Evolutionary conservation across 2,329 filamentous ascomycete genomes (phyloP), one percentile per base, ranked within the genome.

Genomic region (Curvularia sp.): DNA sequence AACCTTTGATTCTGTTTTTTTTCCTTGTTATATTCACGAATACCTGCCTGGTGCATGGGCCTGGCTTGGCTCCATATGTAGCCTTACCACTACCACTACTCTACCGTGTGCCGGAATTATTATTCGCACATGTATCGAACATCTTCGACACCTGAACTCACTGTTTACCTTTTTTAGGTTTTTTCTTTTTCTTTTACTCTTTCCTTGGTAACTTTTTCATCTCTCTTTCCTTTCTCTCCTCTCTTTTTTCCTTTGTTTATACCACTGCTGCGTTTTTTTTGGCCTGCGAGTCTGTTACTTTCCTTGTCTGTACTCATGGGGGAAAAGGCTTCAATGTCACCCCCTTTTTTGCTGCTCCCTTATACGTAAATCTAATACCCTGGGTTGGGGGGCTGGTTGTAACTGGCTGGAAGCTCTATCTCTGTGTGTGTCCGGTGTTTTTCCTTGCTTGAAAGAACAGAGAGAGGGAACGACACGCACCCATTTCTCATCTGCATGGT

Each of bases 11-110:
- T 13, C 62, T 66, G 61, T 53, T 61, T 63, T 52, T 34, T 23
- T 13, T 65, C 65, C 60, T 55, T 61, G 59, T 58, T 51, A 55
- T 54, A 38, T 55, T 58, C 54, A 61, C 56, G 53, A 42, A 67
- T 65, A 66, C 64, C 66, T 69, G 70, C 70, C 70, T 54, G 67
- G 73, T 60, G 67, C 68, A 70, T 50, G 64, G 61, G 21, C 19
- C 6, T 41, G 64, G 66, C 48, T 51, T 18, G 25, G 25, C 43
- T 19, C 12, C 9, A 32, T 19, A 42, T 42, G 25, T 23, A 42
- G 18, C 21, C 51, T 39, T 53, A 25, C 18, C 30, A 46, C 23
- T 15, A 23, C 19, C 12, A 25, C 21, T 46, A 46, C 27, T 46
- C 19, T 46, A 21, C 25, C 8, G 9, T 46, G 25, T 30, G 36